These are phyloP conservation scores for Bremia lactucae DNA, from an alignment of 352 stramenopile genomes.

Conservation along the genomic window DNA sequence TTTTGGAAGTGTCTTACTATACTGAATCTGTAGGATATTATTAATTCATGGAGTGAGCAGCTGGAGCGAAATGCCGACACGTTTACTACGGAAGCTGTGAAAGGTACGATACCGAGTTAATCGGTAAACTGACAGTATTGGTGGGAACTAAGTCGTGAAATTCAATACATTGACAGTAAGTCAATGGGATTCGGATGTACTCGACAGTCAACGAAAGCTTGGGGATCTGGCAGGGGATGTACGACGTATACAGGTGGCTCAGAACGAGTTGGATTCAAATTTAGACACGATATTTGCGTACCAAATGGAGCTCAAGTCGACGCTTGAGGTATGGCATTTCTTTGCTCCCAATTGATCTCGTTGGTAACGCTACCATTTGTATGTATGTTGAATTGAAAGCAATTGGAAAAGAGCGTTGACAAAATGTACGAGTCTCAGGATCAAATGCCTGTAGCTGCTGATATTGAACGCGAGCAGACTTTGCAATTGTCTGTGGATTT, in stretches of 20 bases:
- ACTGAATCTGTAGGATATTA: slow-evolving; percentile 51
- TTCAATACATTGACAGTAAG: too few relatives aligned
- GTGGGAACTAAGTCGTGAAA: not conserved
- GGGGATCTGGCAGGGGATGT: slow-evolving; percentile 77
- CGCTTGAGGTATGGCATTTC: slow-evolving; percentile 46
- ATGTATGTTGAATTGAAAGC: too few relatives aligned
- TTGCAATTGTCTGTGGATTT: slow-evolving; percentile 80
- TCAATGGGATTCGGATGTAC: slow-evolving; percentile 74
- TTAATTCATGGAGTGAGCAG: slow-evolving; percentile 86
- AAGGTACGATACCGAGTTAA: slow-evolving; percentile 28
- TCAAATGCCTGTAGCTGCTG: slow-evolving; percentile 72
- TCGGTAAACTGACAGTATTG: not conserved
- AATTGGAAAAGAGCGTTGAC: slow-evolving; percentile 84
- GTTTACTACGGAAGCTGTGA: slow-evolving; percentile 82
- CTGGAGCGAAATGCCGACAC: slow-evolving; percentile 75
- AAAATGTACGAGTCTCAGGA: slow-evolving; percentile 84
- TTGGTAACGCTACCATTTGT: too few relatives aligned
- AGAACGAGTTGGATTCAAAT: slow-evolving; percentile 81
- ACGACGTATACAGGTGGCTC: slow-evolving; percentile 72
- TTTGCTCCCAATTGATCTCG: not conserved
- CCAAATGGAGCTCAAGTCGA: slow-evolving; percentile 84
- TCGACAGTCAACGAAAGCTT: slow-evolving; percentile 80
- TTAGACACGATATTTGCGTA: slow-evolving; percentile 84
- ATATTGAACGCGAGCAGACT: slow-evolving; percentile 81
- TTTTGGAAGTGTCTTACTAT: not conserved